These are phyloP conservation scores for Russula sp. DNA, from an alignment of 768 basidiomycete species.

Conservation along the genomic window DNA sequence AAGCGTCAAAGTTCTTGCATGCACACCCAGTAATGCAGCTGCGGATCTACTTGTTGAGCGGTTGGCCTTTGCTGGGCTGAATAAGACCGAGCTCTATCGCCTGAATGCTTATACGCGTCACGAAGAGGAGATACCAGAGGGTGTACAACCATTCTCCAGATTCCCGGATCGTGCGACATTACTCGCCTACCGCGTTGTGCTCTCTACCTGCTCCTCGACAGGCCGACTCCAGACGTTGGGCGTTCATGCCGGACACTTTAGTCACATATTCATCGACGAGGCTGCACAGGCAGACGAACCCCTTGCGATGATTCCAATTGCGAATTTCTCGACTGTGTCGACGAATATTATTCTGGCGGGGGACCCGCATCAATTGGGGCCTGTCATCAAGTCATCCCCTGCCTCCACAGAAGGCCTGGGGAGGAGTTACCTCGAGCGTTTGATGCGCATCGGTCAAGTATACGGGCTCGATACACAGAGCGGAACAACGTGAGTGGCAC, in stretches of 20 bases:
- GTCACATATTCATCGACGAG: conserved; percentile 58
- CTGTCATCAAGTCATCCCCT: conserved; percentile 31
- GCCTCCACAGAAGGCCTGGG: conserved; percentile 29
- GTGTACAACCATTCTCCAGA: conserved; percentile 33
- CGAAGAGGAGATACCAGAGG: conserved; percentile 32
- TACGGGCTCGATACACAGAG: conserved; percentile 28
- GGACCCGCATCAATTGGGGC: conserved; percentile 35
- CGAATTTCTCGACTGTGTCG: conserved; percentile 28
- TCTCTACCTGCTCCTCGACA: conserved; percentile 53
- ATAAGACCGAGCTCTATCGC: conserved; percentile 39
- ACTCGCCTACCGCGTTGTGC: conserved; percentile 43
- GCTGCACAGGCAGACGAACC: conserved; percentile 62
- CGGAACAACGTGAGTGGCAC: conserved; percentile 31
- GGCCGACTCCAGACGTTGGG: conserved; percentile 44
- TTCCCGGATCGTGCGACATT: conserved; percentile 35
- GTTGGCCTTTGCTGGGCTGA: conserved; percentile 22
- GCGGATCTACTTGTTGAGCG: conserved; percentile 32
- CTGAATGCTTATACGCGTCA: conserved; percentile 45
- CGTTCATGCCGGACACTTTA: conserved; percentile 48
- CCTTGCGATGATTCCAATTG: conserved; percentile 41
- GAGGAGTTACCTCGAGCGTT: conserved; percentile 34
- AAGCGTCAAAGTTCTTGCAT: conserved; percentile 30
- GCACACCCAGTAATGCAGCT: conserved; percentile 34
- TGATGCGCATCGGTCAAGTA: conserved; percentile 30
- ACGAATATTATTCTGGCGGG: conserved; percentile 37